Evolutionary conservation across 1,284 basidiomycete species (phyloP).

Genomic region (Rhodotorula sp.): DNA sequence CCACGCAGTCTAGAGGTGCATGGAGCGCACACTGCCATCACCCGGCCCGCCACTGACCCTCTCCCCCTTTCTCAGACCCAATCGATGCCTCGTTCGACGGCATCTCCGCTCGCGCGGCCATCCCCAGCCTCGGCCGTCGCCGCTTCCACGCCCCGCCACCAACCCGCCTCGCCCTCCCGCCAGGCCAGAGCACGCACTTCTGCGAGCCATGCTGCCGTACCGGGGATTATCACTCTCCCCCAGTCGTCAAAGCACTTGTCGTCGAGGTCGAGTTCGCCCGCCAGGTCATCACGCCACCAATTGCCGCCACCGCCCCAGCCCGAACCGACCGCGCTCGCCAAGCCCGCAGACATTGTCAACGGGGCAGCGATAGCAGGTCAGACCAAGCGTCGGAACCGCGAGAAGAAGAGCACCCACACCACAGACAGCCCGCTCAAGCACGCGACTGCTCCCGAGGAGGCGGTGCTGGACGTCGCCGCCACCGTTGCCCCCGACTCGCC

Average conservation of each 20-base stretch:
- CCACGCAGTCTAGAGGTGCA: background rate
- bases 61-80: background rate
- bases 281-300: background rate
- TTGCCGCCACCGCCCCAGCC: background rate
- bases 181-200: too few relatives aligned
- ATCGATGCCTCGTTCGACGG: background rate
- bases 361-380: conserved; percentile 4
- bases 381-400: background rate
- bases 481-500: conserved; percentile 1
- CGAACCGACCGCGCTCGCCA: background rate
- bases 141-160: background rate
- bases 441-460: background rate
- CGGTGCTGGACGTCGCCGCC: too few relatives aligned
- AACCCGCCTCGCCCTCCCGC: background rate
- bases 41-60: background rate
- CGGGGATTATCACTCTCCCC: conserved; percentile 25
- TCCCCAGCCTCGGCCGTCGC: background rate
- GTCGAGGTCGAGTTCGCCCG: conserved; percentile 2
- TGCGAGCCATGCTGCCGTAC: background rate
- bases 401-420: background rate
- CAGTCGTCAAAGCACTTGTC: conserved; percentile 2
- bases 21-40: background rate
- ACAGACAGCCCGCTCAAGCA: conserved; percentile 4
- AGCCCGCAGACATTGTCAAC: background rate
- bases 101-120: conserved; percentile 1